phyloP scores from a whole-genome alignment of 768 basidiomycete genomes.

The Hericium rajendrae region DNA sequence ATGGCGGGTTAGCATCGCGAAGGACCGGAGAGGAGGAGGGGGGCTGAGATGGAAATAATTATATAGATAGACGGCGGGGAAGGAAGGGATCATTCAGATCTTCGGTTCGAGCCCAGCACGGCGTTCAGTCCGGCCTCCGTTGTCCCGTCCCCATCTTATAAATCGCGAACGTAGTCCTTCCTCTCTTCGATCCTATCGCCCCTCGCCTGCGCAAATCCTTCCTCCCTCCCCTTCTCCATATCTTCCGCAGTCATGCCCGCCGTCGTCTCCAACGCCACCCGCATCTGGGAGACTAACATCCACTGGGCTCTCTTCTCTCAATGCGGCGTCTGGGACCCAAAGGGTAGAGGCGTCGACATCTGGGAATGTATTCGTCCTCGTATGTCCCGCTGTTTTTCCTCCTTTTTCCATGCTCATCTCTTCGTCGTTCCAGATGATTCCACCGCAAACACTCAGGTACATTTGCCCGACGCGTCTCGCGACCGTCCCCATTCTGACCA shows the following conservation, averaged over 20 bases:
- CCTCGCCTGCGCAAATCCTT: not conserved
- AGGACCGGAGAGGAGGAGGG: too few species aligned
- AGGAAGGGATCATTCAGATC: too few species aligned
- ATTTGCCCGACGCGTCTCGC: slow-evolving; percentile 2
- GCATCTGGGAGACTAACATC: slow-evolving; percentile 61
- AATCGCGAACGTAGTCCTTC: not conserved
- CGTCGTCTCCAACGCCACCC: slow-evolving; percentile 55
- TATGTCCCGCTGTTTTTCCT: slow-evolving; percentile 26
- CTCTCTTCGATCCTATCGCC: not conserved
- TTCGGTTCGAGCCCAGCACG: not conserved
- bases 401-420: not conserved
- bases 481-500: not conserved
- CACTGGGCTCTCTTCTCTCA: slow-evolving; percentile 58
- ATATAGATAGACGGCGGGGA: too few species aligned
- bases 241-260: slow-evolving; percentile 23
- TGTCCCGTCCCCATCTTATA: slow-evolving; percentile 1
- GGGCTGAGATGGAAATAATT: too few species aligned
- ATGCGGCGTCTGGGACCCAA: slow-evolving; percentile 64
- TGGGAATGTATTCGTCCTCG: slow-evolving; percentile 69
- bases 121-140: not conserved
- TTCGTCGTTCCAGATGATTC: slow-evolving; percentile 41
- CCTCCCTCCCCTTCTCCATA: not conserved
- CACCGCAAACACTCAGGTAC: slow-evolving; percentile 36
- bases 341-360: slow-evolving; percentile 57
- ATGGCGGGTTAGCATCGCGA: too few species aligned